Percentiles rank a stretch among this genome's conserved stretches.
Evolutionary conservation across 2,329 filamentous ascomycete species (phyloP).

Genomic region (Botrytis elliptica): DNA sequence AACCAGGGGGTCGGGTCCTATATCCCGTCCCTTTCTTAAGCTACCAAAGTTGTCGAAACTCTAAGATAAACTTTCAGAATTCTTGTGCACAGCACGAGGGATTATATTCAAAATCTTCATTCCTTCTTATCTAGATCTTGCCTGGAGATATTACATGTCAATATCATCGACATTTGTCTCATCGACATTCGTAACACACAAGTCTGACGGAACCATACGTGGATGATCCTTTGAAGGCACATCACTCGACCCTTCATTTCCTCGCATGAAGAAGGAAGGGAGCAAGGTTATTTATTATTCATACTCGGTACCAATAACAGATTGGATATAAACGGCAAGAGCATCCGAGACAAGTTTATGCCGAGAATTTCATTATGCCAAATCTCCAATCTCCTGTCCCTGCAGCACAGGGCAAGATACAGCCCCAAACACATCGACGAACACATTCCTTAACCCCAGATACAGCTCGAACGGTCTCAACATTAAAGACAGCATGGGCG

Average conservation of each 20-base stretch:
- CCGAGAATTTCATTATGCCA: slow-evolving; percentile 24
- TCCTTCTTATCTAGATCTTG: background rate
- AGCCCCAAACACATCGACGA: slow-evolving; percentile 16
- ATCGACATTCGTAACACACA: background rate
- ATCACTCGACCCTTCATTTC: slow-evolving; percentile 1
- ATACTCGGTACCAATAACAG: slow-evolving; percentile 14
- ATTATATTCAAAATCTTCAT: background rate
- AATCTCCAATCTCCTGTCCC: slow-evolving; percentile 21
- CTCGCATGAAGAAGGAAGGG: slow-evolving; percentile 15
- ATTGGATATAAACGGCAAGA: slow-evolving; percentile 25
- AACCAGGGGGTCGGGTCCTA: background rate
- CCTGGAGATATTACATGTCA: background rate
- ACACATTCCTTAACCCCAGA: slow-evolving; percentile 24
- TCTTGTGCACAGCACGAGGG: slow-evolving; percentile 1
- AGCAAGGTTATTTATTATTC: slow-evolving; percentile 17
- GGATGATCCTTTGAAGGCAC: slow-evolving; percentile 3
- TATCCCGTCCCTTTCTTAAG: background rate
- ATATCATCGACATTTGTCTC: background rate
- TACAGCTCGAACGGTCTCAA: slow-evolving; percentile 22
- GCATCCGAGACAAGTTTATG: slow-evolving; percentile 25
- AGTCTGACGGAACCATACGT: background rate
- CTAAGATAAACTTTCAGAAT: background rate
- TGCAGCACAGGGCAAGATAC: slow-evolving; percentile 20
- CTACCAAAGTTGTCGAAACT: background rate
- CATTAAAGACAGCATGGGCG: slow-evolving; percentile 33